phyloP scores from a whole-genome alignment of 805 yeast genomes.

The Metschnikowia sp. region DNA sequence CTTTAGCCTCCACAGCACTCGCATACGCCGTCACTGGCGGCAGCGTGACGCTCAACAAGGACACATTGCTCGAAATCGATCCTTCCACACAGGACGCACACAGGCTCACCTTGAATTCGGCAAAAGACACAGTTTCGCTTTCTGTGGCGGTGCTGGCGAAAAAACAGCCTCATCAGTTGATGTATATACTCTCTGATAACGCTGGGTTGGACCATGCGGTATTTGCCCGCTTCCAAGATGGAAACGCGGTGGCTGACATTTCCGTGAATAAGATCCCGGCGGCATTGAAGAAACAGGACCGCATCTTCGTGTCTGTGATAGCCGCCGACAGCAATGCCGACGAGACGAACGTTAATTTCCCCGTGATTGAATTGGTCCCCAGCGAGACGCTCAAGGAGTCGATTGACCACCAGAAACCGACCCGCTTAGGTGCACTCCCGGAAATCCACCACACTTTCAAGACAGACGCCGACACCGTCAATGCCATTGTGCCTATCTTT shows the following conservation, averaged over 20 bases:
- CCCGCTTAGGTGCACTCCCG: conserved; percentile 47
- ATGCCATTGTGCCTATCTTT: conserved; percentile 47
- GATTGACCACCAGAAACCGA: conserved; percentile 23
- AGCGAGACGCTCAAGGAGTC: conserved; percentile 23
- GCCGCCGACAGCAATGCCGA: conserved; percentile 24
- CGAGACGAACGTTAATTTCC: conserved; percentile 20
- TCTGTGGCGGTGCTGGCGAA: conserved; percentile 23
- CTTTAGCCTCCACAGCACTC: conserved; percentile 19
- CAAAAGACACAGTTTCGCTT: conserved; percentile 31
- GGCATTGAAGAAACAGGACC: conserved; percentile 33
- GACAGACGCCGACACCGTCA: conserved; percentile 49
- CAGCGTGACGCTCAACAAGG: conserved; percentile 24
- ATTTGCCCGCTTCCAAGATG: conserved; percentile 27
- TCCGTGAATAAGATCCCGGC: conserved; percentile 31
- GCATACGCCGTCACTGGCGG: conserved; percentile 33
- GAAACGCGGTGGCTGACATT: conserved; percentile 23
- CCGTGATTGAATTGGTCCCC: conserved; percentile 30
- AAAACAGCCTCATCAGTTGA: conserved; percentile 33
- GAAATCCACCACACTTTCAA: conserved; percentile 66
- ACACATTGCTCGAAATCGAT: conserved; percentile 24
- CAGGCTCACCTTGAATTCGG: conserved; percentile 26
- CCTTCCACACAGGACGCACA: conserved; percentile 30
- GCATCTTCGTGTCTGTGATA: conserved; percentile 28
- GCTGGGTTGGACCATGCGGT: conserved; percentile 31
- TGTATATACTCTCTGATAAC: conserved; percentile 28